Conservation (phyloP, 352 stramenopile species). For the Phytophthora melonis region DNA sequence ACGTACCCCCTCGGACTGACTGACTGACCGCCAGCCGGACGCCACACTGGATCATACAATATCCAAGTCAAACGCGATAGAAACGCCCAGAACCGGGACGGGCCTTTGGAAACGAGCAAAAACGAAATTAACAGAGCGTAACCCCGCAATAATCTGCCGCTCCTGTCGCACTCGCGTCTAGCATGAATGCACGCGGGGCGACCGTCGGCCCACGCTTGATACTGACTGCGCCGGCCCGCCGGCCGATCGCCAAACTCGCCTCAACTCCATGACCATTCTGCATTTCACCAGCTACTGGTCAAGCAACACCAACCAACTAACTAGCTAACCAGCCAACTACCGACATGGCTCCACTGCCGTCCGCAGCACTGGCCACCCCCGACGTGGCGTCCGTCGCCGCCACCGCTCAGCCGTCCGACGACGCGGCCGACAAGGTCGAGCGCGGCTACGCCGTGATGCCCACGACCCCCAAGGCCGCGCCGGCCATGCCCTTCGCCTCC, state of each 20-base stretch:
- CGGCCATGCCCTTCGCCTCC: not conserved
- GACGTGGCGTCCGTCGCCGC: slow-evolving; percentile 7
- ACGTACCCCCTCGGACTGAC: slow-evolving; percentile 2
- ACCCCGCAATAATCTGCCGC: too few species aligned
- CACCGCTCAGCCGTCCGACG: not conserved
- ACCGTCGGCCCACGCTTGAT: slow-evolving; percentile 12
- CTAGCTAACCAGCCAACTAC: slow-evolving; percentile 9
- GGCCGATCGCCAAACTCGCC: too few species aligned
- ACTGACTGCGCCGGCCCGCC: not conserved
- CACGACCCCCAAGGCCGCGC: slow-evolving; percentile 22
- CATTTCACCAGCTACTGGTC: slow-evolving; percentile 27
- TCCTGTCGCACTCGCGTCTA: too few species aligned
- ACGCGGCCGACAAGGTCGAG: slow-evolving; percentile 19
- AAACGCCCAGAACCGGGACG: slow-evolving; percentile 5
- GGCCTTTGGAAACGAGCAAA: not conserved
- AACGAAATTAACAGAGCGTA: too few species aligned
- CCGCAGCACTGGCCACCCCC: slow-evolving; percentile 12
- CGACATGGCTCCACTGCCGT: slow-evolving; percentile 16
- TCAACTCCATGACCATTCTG: slow-evolving; percentile 11
- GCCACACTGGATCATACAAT: slow-evolving; percentile 16
- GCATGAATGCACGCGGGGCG: not conserved
- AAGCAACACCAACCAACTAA: slow-evolving; percentile 4
- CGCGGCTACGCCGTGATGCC: slow-evolving; percentile 13
- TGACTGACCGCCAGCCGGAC: not conserved
- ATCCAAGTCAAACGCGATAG: slow-evolving; percentile 14